Conservation (phyloP, 495 filamentous ascomycete species). For the Margaritispora aquatica region DNA sequence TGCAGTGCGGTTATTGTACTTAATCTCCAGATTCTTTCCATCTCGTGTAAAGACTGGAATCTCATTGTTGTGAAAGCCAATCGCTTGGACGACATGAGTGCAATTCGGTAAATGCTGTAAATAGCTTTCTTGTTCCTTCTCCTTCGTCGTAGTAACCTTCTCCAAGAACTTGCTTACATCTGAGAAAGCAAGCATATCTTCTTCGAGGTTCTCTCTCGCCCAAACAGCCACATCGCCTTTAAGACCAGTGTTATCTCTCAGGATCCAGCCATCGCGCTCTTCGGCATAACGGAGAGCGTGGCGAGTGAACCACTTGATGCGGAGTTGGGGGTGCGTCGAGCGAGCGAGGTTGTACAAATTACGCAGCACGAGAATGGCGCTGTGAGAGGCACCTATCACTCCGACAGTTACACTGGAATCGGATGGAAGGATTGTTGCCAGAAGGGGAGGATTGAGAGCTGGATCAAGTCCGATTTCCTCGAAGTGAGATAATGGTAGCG, state of each 20-base stretch:
- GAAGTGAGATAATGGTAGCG: slow-evolving; percentile 33
- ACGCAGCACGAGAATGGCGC: slow-evolving; percentile 53
- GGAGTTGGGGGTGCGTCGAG: slow-evolving; percentile 42
- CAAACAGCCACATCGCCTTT: slow-evolving; percentile 56
- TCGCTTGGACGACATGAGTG: slow-evolving; percentile 45
- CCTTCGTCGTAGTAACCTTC: slow-evolving; percentile 43
- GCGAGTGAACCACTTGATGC: slow-evolving; percentile 55
- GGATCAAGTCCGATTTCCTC: slow-evolving; percentile 46
- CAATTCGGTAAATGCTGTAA: slow-evolving; percentile 39
- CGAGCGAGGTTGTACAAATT: slow-evolving; percentile 49
- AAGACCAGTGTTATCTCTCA: slow-evolving; percentile 57
- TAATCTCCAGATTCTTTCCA: slow-evolving; percentile 28
- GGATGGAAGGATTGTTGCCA: slow-evolving; percentile 36
- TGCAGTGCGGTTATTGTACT: slow-evolving; percentile 45
- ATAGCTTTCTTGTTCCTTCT: slow-evolving; percentile 38
- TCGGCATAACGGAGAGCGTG: slow-evolving; percentile 55
- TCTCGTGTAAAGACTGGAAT: slow-evolving; percentile 31
- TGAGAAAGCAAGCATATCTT: slow-evolving; percentile 38
- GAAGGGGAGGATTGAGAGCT: slow-evolving; percentile 46
- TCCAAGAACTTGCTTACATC: slow-evolving; percentile 42
- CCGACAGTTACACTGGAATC: slow-evolving; percentile 35
- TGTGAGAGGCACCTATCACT: slow-evolving; percentile 56
- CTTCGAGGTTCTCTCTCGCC: slow-evolving; percentile 49
- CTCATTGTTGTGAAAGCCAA: slow-evolving; percentile 46
- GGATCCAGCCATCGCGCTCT: slow-evolving; percentile 54